These are phyloP conservation scores for Nyssa sinensis DNA, from an alignment of 148 eudicot species.

Conservation along the genomic window DNA sequence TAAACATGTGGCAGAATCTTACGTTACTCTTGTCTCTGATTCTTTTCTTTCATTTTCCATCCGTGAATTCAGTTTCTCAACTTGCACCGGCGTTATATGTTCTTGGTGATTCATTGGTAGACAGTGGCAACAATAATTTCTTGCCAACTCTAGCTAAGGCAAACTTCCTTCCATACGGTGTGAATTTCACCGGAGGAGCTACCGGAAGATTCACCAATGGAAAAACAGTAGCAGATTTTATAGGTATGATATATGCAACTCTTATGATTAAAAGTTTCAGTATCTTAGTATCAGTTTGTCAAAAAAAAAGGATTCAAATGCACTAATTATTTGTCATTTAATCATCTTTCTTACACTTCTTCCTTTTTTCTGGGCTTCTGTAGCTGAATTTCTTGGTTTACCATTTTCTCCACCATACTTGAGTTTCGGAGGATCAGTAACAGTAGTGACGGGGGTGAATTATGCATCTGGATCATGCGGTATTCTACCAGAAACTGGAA, in stretches of 20 bases:
- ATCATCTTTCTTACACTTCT: background rate
- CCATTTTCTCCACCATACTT: slow-evolving; percentile 57
- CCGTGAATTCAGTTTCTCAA: background rate
- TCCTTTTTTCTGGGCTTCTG: background rate
- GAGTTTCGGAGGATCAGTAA: too few relatives aligned
- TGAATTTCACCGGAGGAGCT: slow-evolving; percentile 43
- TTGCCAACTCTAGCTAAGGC: slow-evolving; percentile 65
- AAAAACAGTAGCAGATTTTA: slow-evolving; percentile 58
- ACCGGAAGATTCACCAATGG: slow-evolving; percentile 82
- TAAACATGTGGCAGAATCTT: background rate
- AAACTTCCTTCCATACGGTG: slow-evolving; percentile 62
- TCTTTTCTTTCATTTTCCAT: background rate
- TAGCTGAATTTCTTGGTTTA: slow-evolving; percentile 66
- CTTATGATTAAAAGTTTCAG: background rate
- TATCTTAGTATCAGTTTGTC: too few relatives aligned
- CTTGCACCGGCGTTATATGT: slow-evolving; percentile 60
- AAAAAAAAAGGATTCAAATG: too few relatives aligned
- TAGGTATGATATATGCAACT: slow-evolving; percentile 32
- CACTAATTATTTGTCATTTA: too few relatives aligned
- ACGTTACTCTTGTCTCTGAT: background rate
- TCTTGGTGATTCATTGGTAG: slow-evolving; percentile 67
- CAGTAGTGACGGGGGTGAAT: too few relatives aligned
- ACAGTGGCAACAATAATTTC: too few relatives aligned
- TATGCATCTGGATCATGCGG: too few relatives aligned
- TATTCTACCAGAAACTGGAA: too few relatives aligned